These are phyloP conservation scores for Colletotrichum spinosum DNA, from an alignment of 2,329 filamentous ascomycete genomes.

Conservation along the genomic window DNA sequence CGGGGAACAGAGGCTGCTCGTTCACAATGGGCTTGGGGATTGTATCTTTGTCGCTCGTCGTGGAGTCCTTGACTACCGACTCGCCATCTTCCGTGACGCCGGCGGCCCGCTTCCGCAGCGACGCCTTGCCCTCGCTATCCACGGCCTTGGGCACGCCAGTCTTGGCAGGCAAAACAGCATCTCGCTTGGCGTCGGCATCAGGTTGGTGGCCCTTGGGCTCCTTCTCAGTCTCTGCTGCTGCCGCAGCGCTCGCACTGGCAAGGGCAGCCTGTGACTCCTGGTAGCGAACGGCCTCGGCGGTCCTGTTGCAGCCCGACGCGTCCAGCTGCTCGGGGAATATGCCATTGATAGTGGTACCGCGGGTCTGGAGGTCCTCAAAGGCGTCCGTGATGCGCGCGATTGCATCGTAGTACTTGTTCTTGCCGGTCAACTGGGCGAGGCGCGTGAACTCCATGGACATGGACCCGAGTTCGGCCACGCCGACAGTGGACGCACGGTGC, in stretches of 20 bases:
- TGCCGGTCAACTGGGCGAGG: slow-evolving; percentile 84
- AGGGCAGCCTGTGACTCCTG: slow-evolving; percentile 50
- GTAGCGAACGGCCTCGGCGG: slow-evolving; percentile 50
- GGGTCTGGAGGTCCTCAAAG: slow-evolving; percentile 79
- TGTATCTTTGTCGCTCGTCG: slow-evolving; percentile 16
- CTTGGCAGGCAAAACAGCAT: slow-evolving; percentile 13
- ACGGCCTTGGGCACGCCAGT: slow-evolving; percentile 11
- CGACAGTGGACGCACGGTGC: slow-evolving; percentile 70
- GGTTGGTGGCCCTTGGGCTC: slow-evolving; percentile 44
- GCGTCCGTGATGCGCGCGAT: slow-evolving; percentile 87
- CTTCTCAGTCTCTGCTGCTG: slow-evolving; percentile 11
- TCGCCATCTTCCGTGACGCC: slow-evolving; percentile 46
- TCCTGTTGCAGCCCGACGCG: slow-evolving; percentile 80
- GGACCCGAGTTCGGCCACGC: slow-evolving; percentile 80
- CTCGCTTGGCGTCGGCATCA: slow-evolving; percentile 21
- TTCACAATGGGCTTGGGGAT: slow-evolving; percentile 20
- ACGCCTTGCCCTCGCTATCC: slow-evolving; percentile 12
- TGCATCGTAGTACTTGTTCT: slow-evolving; percentile 90
- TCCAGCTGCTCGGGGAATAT: slow-evolving; percentile 85
- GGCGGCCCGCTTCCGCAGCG: slow-evolving; percentile 9
- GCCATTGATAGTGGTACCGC: slow-evolving; percentile 76
- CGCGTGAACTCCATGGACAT: slow-evolving; percentile 90
- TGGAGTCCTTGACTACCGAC: slow-evolving; percentile 34
- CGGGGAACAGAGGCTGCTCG: slow-evolving; percentile 22
- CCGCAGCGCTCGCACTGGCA: slow-evolving; percentile 38